Base-by-base conservation (phyloP, 2,329 filamentous ascomycete genomes). In the Cadophora sp. region DNA sequence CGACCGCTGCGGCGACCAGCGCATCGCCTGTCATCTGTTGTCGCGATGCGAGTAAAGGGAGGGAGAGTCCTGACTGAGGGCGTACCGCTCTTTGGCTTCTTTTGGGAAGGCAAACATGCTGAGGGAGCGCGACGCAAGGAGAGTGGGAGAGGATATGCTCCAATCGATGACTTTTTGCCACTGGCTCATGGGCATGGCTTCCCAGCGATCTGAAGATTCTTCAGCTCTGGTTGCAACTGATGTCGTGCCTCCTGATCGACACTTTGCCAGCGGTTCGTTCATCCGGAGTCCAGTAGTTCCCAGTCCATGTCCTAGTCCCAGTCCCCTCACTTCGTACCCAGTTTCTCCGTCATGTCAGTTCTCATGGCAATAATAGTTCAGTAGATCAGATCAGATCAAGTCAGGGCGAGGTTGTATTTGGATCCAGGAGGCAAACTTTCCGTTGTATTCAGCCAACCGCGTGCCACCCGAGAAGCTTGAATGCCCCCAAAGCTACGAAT, bases 1-100 rank as follows among this genome's bases (percentile, higher is more conserved):
- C 65, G 65, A 56, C 65, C 60, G 1, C 13, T 55, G 36, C 47
- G 50, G 65, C 65, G 60, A 61, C 65, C 65, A 67, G 60, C 65
- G 60, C 65, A 67, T 67, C 65, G 39, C 53, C 60, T 62, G 43
- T 13, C 41, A 47, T 60, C 43, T 47, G 51, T 45, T 56, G 48
- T 36, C 56, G 24, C 33, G 47, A 66, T 22, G 45, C 48, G 47
- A 41, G 30, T 24, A 18, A 20, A n/a, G 59, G 41, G 39, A 63
- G 58, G 45, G 16, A n/a, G 36, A 36, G 59, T 16, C 22, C 18
- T 45, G 59, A 56, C 18, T 45, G 59, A 56, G 16, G 64, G 50
- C 41, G 63, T 47, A 56, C 50, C 50, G 41, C 61, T 41, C 27
- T 39, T 66, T 18, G 41, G 41, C 9, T 18, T 47, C 16, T 39